Conservation (phyloP, 2,329 filamentous ascomycete species). For the Colletotrichum sp. region DNA sequence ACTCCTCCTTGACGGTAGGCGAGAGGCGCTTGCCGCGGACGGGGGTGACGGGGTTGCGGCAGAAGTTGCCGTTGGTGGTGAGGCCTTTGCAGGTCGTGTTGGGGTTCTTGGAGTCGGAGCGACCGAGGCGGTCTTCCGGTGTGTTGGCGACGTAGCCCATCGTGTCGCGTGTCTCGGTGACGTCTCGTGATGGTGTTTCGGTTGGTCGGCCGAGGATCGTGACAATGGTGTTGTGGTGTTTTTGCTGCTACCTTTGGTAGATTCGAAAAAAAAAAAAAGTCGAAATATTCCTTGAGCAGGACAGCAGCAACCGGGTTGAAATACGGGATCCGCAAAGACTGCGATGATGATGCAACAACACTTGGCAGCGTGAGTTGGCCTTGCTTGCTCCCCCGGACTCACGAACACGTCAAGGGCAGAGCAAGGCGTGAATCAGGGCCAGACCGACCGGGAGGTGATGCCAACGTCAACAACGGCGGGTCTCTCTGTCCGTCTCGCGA, state of each 20-base stretch:
- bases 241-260: not conserved
- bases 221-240: not conserved
- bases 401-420: not conserved
- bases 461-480: not conserved
- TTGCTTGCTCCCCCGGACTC: not conserved
- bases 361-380: not conserved
- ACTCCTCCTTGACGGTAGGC: conserved; percentile 48
- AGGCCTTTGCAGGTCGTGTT: conserved; percentile 87
- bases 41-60: conserved; percentile 72
- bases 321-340: not conserved
- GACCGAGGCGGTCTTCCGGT: conserved; percentile 79
- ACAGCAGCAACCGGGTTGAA: not conserved
- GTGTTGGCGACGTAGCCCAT: conserved; percentile 76
- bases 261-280: not conserved
- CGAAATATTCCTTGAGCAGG: no score
- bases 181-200: not conserved
- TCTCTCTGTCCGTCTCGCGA: not conserved
- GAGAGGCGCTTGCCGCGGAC: conserved; percentile 24
- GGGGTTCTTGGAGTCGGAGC: conserved; percentile 85
- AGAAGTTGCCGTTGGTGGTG: conserved; percentile 81
- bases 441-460: not conserved
- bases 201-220: not conserved
- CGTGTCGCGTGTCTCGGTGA: conserved; percentile 3
- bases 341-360: not conserved
- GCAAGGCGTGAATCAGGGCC: not conserved